Evolutionary conservation across 2,329 filamentous ascomycete species (phyloP).

Genomic region (Alternaria brassicae): DNA sequence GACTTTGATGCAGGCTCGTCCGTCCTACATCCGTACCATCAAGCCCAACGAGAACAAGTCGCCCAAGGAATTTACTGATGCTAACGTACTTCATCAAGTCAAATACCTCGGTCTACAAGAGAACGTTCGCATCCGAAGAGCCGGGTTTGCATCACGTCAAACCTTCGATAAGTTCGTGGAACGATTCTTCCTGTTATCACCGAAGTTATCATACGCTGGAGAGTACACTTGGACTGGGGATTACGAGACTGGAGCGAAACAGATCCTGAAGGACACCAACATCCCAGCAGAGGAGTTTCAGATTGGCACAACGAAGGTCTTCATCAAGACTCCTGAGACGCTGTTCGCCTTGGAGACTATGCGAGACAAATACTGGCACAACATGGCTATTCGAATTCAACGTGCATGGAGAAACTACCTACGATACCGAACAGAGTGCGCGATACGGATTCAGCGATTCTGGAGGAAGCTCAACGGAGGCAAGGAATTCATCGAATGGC

Average conservation of each 20-base stretch:
- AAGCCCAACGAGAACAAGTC: conserved; percentile 99
- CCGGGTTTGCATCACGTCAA: conserved; percentile 95
- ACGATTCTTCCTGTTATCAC: conserved; percentile 92
- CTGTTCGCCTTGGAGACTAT: conserved; percentile 96
- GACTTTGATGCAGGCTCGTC: conserved; percentile 95
- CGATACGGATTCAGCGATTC: conserved; percentile 91
- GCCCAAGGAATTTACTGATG: conserved; percentile 85
- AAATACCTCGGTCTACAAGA: conserved; percentile 99
- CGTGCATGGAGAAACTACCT: conserved; percentile 97
- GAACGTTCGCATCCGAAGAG: conserved; percentile 95
- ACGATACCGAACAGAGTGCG: conserved; percentile 88
- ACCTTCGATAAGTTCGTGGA: conserved; percentile 98
- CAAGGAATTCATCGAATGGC: conserved; percentile 84
- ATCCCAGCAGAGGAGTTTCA: conserved; percentile 97
- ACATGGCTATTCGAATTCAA: conserved; percentile 98
- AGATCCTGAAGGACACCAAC: conserved; percentile 95
- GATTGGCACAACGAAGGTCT: conserved; percentile 94
- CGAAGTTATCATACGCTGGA: conserved; percentile 93
- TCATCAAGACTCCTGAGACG: conserved; percentile 97
- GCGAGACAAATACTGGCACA: conserved; percentile 98
- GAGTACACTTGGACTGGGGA: conserved; percentile 97
- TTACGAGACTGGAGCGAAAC: conserved; percentile 82
- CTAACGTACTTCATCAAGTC: conserved; percentile 96
- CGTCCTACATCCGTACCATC: conserved; percentile 98
- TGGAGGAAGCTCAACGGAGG: conserved; percentile 94